Base-by-base conservation (phyloP, 176 grass and related monocot genomes). In the Thalia dealbata region DNA sequence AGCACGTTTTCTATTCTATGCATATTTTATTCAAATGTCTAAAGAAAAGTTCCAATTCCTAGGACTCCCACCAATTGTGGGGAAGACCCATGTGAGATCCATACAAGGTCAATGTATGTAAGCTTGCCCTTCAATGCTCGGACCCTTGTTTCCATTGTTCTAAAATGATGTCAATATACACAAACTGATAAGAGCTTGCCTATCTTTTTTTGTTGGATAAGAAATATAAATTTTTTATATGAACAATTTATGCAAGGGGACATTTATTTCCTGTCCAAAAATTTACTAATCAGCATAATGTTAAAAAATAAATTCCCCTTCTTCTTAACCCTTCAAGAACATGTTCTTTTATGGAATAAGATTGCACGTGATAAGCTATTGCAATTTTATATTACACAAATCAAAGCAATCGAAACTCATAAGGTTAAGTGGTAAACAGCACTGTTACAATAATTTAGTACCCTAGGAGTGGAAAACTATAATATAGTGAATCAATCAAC, bases 361-460 rank as follows among this genome's bases (percentile, higher is more conserved):
- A 9, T n/a, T 58, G 16, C 8, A n/a, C 54, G 22, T 58, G 21
- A 58, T 58, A n/a, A 58, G 8, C 54, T n/a, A 1, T 58, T 58
- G 18, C 54, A n/a, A 58, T n/a, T 58, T 9, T 58, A 58, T n/a
- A 56, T 21, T 15, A 58, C 7, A n/a, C 15, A 14, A 58, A 32
- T 28, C 61, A 68, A 72, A 48, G 45, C 45, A 48, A 48, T 13
- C 11, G 22, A 42, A 79, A 45, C 67, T 10, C 23, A 82, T 64
- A 3, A 75, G 43, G 65, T 13, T 48, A 48, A 48, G 11, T 48
- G 45, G 11, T 48, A 48, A 48, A 48, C 11, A 48, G 32, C 4
- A 4, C 32, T 38, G 32, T 38, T 38, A 38, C 4, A 48, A 48
- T 48, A 48, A 48, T 48, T 48, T 48, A 48, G 45, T 48, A 1